phyloP scores from a whole-genome alignment of 306 rosid species.

The Cyclanthera cordifolia region DNA sequence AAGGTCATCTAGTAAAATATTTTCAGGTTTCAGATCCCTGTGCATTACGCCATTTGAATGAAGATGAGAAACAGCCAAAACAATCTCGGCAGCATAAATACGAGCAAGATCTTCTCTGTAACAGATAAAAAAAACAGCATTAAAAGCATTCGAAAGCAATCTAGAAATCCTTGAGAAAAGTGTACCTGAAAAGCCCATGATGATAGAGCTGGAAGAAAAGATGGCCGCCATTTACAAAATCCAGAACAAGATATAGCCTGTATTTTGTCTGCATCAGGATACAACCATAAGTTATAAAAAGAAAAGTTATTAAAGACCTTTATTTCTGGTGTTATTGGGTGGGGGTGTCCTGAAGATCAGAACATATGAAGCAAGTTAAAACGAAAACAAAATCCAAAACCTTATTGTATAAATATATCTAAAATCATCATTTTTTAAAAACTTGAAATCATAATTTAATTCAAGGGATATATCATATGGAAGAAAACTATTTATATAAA shows the following conservation, averaged over 20 bases:
- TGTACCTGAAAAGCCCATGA: slow-evolving; percentile 87
- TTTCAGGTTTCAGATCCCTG: slow-evolving; percentile 93
- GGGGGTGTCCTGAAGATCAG: neutral
- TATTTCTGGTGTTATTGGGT: neutral
- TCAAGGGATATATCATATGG: neutral
- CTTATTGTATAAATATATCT: neutral
- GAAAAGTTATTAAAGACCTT: neutral
- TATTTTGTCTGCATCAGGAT: slow-evolving; percentile 66
- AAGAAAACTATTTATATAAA: neutral
- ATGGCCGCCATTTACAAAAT: slow-evolving; percentile 93
- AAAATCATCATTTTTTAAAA: neutral
- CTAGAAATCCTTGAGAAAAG: slow-evolving; percentile 4
- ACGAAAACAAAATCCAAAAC: neutral
- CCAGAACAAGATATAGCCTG: slow-evolving; percentile 83
- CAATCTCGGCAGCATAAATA: slow-evolving; percentile 82
- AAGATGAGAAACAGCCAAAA: slow-evolving; percentile 87
- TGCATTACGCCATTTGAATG: slow-evolving; percentile 93
- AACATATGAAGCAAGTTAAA: neutral
- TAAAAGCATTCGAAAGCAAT: slow-evolving; percentile 12
- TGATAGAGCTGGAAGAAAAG: slow-evolving; percentile 93
- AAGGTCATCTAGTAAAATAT: slow-evolving; percentile 71
- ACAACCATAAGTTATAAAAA: neutral
- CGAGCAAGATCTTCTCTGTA: slow-evolving; percentile 93
- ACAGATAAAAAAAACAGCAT: slow-evolving; percentile 1
- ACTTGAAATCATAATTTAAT: neutral